Conservation (phyloP, 768 basidiomycete species). For the Lentinula edodes region DNA sequence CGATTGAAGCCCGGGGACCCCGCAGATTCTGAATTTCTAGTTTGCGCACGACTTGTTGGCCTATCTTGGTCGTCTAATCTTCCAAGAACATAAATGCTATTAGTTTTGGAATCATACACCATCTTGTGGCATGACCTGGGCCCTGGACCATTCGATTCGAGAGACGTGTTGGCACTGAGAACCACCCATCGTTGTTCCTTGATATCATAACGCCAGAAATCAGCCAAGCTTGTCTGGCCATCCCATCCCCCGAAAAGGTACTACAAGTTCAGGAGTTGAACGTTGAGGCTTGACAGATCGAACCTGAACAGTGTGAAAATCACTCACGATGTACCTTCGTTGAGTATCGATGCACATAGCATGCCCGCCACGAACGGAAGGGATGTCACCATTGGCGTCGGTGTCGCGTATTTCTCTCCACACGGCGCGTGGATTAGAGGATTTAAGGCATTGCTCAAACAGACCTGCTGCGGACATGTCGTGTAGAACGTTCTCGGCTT, state of each 20-base stretch:
- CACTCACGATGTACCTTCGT: conserved; percentile 39
- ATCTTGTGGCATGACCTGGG: conserved; percentile 78
- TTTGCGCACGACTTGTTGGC: conserved; percentile 15
- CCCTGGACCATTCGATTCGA: conserved; percentile 61
- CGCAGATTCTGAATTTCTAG: conserved; percentile 13
- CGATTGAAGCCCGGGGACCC: neutral
- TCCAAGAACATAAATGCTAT: conserved; percentile 70
- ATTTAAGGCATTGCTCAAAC: conserved; percentile 55
- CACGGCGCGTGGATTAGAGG: conserved; percentile 50
- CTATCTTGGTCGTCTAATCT: conserved; percentile 53
- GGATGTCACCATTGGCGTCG: conserved; percentile 62
- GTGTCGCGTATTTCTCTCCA: conserved; percentile 59
- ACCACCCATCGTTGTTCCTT: conserved; percentile 54
- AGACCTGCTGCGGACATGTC: conserved; percentile 48
- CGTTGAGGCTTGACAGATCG: neutral
- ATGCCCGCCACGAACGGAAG: conserved; percentile 69
- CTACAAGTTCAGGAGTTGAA: neutral
- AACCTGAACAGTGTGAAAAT: neutral
- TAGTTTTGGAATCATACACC: conserved; percentile 69
- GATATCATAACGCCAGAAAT: conserved; percentile 74
- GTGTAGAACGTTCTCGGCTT: conserved; percentile 48
- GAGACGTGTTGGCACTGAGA: conserved; percentile 48
- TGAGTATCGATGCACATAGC: conserved; percentile 74
- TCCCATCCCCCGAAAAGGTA: conserved; percentile 83
- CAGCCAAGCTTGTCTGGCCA: conserved; percentile 64